Evolutionary conservation across 2,329 filamentous ascomycete species (phyloP), one percentile per base, ranked within the genome.

Genomic region (Calonectria pseudoturangicola): DNA sequence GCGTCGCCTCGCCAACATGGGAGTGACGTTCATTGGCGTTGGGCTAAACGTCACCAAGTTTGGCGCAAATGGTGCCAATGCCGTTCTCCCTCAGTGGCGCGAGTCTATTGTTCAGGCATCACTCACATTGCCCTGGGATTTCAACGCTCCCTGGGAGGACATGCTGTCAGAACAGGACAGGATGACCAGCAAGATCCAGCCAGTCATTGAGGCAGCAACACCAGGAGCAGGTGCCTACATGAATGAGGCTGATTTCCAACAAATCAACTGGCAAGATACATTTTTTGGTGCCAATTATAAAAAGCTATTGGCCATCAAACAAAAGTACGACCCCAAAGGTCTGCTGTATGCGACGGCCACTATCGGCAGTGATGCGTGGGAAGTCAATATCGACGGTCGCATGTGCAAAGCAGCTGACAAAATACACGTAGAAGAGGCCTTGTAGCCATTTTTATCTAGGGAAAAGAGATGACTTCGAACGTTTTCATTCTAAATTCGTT

Each of bases 321-420:
- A 82, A 41, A 87, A 85, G 77, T 90, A 87, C 75, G 90, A 90
- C 75, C 82, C 86, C 1, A 66, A 81, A 0, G 77, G 79, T 2
- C 70, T 91, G 8, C 89, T 89, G 43, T 88, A 89, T 66, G 87
- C 85, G 13, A 77, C 77, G 7, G 86, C 84, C n/a, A 86, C 83
- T 4, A 89, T 91, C 7, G 89, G 88, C 0, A 89, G 87, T 69
- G 89, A 91, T 64, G 77, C 76, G n/a, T 91, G 88, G 88, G 64
- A 36, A 12, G 62, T 79, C 39, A 48, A 39, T 13, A 43, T 58
- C 1, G 36, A 71, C 39, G 76, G 77, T 3, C 58, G 67, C 15
- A 76, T 78, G 75, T 79, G 77, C 41, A 54, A 21, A 12, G 21
- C 30, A 25, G 9, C 12, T 12, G 3, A 12, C 3, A 36, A 36